phyloP scores from a whole-genome alignment of 257 asterid genomes.

The Solanum bukasovii region DNA sequence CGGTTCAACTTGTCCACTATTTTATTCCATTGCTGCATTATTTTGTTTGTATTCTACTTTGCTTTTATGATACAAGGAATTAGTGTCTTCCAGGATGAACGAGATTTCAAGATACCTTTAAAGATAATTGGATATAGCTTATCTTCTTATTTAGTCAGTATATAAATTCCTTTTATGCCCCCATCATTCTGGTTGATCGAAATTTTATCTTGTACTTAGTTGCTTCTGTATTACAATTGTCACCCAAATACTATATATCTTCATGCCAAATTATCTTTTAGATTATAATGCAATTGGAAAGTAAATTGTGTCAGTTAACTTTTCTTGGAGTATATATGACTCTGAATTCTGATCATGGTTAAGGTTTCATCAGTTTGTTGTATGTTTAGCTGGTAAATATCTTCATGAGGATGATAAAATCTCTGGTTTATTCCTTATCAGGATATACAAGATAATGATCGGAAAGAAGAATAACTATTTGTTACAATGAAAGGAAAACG shows the following conservation, averaged over 20 bases:
- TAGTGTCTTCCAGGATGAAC: conserved; percentile 53
- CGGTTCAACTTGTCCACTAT: background rate
- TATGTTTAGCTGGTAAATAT: background rate
- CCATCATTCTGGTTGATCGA: background rate
- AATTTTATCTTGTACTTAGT: background rate
- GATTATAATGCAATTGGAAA: background rate
- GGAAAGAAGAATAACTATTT: conserved; percentile 3
- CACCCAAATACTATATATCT: background rate
- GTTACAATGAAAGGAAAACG: conserved; percentile 1
- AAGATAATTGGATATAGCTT: background rate
- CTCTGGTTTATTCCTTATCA: conserved; percentile 18
- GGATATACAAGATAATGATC: conserved; percentile 4
- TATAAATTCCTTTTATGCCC: background rate
- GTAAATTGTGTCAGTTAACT: background rate
- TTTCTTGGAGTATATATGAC: background rate
- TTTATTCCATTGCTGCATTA: background rate
- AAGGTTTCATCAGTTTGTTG: background rate
- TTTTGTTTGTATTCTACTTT: background rate
- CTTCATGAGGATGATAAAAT: background rate
- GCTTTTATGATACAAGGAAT: conserved; percentile 59
- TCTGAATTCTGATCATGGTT: background rate
- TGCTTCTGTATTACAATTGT: background rate
- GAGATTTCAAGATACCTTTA: background rate
- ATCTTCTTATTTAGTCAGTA: background rate
- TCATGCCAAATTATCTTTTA: background rate